phyloP scores from a whole-genome alignment of 1,284 basidiomycete genomes.

The Ustilago crameri region DNA sequence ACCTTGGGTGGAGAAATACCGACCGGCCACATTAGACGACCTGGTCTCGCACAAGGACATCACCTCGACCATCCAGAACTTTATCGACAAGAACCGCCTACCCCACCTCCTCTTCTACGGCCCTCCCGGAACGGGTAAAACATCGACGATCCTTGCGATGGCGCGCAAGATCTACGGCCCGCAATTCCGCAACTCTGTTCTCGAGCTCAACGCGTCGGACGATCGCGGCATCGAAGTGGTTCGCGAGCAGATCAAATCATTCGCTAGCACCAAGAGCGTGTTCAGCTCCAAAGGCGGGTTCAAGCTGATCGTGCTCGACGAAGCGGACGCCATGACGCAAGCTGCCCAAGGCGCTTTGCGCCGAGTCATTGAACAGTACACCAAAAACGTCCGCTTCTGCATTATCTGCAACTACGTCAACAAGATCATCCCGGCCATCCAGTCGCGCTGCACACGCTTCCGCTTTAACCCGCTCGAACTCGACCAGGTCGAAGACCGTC shows the following conservation, averaged over 20 bases:
- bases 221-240: slow-evolving; percentile 98
- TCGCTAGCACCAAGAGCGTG: slow-evolving; percentile 92
- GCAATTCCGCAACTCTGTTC: slow-evolving; percentile 84
- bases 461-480: slow-evolving; percentile 91
- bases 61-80: slow-evolving; percentile 72
- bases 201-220: slow-evolving; percentile 98
- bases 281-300: slow-evolving; percentile 73
- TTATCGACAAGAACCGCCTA: slow-evolving; percentile 91
- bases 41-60: slow-evolving; percentile 67
- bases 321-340: slow-evolving; percentile 99
- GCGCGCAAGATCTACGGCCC: slow-evolving; percentile 91
- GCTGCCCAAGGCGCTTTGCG: slow-evolving; percentile 85
- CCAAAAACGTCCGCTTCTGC: slow-evolving; percentile 97
- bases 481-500: slow-evolving; percentile 82
- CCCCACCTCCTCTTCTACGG: slow-evolving; percentile 98
- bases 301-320: slow-evolving; percentile 97
- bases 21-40: slow-evolving; percentile 63
- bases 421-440: slow-evolving; percentile 98
- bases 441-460: slow-evolving; percentile 97
- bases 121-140: slow-evolving; percentile 96
- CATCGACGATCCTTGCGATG: slow-evolving; percentile 95
- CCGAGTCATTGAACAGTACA: slow-evolving; percentile 91
- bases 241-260: slow-evolving; percentile 97
- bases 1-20: slow-evolving; percentile 67
- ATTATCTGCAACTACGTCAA: slow-evolving; percentile 99